Evolutionary conservation across 2,329 filamentous ascomycete genomes (phyloP).

Genomic region (Macrophomina tecta): DNA sequence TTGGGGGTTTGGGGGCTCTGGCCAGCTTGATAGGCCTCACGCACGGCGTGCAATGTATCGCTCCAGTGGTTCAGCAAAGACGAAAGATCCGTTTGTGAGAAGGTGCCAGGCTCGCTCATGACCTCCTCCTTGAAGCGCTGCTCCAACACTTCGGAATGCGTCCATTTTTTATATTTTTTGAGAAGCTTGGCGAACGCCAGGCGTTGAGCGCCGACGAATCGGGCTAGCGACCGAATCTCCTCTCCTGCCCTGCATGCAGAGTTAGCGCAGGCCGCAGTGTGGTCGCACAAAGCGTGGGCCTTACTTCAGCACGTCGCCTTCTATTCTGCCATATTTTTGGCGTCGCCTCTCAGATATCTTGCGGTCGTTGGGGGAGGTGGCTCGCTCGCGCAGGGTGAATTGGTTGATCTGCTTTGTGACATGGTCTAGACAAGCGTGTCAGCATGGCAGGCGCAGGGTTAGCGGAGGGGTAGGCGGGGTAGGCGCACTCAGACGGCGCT

Average conservation of each 20-base stretch:
- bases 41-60: slow-evolving; percentile 51
- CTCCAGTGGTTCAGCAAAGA: slow-evolving; percentile 57
- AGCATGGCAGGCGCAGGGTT: slow-evolving; percentile 26
- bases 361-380: slow-evolving; percentile 6
- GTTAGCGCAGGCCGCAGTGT: slow-evolving; percentile 27
- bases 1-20: slow-evolving; percentile 26
- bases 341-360: slow-evolving; percentile 52
- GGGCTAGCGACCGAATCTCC: slow-evolving; percentile 72
- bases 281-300: slow-evolving; percentile 27
- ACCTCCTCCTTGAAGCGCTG: slow-evolving; percentile 71
- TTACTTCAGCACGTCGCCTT: slow-evolving; percentile 56
- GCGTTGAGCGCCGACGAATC: slow-evolving; percentile 76
- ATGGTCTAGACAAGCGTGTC: slow-evolving; percentile 35
- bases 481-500: slow-evolving; percentile 67
- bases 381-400: slow-evolving; percentile 34
- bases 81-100: slow-evolving; percentile 70
- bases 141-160: slow-evolving; percentile 70
- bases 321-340: slow-evolving; percentile 57
- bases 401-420: slow-evolving; percentile 48
- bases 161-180: slow-evolving; percentile 92
- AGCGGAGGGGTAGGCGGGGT: slow-evolving; percentile 32
- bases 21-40: slow-evolving; percentile 50
- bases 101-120: slow-evolving; percentile 70
- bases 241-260: slow-evolving; percentile 62
- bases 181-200: slow-evolving; percentile 81